These are phyloP conservation scores for Rhizopogon roseolus DNA, from an alignment of 768 basidiomycete genomes.

Conservation along the genomic window DNA sequence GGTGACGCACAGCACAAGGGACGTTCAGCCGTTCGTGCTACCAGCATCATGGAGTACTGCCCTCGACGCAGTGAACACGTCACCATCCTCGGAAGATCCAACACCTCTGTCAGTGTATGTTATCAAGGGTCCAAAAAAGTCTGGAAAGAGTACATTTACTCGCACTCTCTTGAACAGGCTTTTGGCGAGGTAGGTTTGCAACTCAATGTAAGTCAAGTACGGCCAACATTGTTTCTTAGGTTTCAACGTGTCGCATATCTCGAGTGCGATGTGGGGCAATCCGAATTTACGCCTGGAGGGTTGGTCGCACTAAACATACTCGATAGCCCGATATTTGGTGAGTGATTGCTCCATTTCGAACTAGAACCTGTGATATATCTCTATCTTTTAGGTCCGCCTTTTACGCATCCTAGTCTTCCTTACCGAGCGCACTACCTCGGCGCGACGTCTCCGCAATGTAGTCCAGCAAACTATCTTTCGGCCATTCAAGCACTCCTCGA, in stretches of 20 bases:
- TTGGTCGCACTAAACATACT: conserved; percentile 78
- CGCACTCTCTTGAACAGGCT: conserved; percentile 69
- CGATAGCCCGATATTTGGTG: conserved; percentile 68
- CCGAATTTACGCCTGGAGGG: conserved; percentile 87
- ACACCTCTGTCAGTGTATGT: conserved; percentile 42
- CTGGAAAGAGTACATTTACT: conserved; percentile 89
- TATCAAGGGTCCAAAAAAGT: conserved; percentile 81
- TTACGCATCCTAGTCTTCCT: conserved; percentile 76
- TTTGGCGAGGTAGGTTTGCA: conserved; percentile 41
- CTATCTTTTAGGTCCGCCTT: conserved; percentile 65
- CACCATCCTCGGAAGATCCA: conserved; percentile 3
- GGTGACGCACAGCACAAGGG: conserved; percentile 22
- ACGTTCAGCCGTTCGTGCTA: conserved; percentile 28
- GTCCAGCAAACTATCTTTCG: conserved; percentile 71
- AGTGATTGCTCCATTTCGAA: background rate
- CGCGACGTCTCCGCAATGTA: conserved; percentile 67
- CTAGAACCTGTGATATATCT: background rate
- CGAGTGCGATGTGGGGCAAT: conserved; percentile 92
- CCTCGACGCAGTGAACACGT: conserved; percentile 10
- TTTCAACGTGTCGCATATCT: conserved; percentile 82
- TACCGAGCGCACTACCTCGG: conserved; percentile 79
- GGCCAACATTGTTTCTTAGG: conserved; percentile 29
- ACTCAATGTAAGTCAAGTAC: background rate
- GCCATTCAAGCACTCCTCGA: conserved; percentile 64
- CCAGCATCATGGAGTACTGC: conserved; percentile 33